Evolutionary conservation across 169 alveolate genomes (phyloP).

Genomic region (Cryptosporidium bovis): DNA sequence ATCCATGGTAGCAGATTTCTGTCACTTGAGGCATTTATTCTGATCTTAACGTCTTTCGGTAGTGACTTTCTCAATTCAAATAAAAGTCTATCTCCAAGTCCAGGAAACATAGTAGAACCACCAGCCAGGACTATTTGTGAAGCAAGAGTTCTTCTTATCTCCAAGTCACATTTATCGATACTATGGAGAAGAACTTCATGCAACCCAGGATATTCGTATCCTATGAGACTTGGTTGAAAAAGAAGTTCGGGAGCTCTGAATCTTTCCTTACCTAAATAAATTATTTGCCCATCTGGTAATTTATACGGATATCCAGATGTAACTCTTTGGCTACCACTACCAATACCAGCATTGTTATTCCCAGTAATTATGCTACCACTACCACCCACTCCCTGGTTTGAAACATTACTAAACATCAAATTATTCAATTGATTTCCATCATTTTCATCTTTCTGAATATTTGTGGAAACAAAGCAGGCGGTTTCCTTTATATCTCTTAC

Average conservation of each 20-base stretch:
- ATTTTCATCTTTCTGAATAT: slow-evolving; percentile 70
- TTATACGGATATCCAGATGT: slow-evolving; percentile 79
- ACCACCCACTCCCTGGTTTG: slow-evolving; percentile 41
- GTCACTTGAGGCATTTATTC: slow-evolving; percentile 82
- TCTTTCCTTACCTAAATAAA: slow-evolving; percentile 84
- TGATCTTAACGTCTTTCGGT: slow-evolving; percentile 80
- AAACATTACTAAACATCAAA: slow-evolving; percentile 46
- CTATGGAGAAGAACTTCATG: slow-evolving; percentile 84
- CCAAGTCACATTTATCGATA: slow-evolving; percentile 86
- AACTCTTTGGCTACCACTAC: slow-evolving; percentile 75
- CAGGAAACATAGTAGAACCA: slow-evolving; percentile 87
- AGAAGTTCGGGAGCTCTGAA: slow-evolving; percentile 88
- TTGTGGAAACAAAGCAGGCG: slow-evolving; percentile 80
- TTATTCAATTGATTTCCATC: slow-evolving; percentile 68
- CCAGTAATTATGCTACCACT: neutral
- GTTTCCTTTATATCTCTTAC: slow-evolving; percentile 86
- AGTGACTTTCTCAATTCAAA: slow-evolving; percentile 84
- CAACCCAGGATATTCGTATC: slow-evolving; percentile 85
- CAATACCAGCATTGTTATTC: slow-evolving; percentile 14
- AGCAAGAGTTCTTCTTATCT: slow-evolving; percentile 83
- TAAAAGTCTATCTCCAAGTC: slow-evolving; percentile 87
- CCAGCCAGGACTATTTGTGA: slow-evolving; percentile 86
- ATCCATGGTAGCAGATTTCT: slow-evolving; percentile 87
- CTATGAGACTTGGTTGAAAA: slow-evolving; percentile 85
- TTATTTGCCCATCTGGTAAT: slow-evolving; percentile 87